Percentiles rank a stretch among this genome's conserved stretches.
phyloP scores from a whole-genome alignment of 257 asterid genomes.

The Verbena officinalis region DNA sequence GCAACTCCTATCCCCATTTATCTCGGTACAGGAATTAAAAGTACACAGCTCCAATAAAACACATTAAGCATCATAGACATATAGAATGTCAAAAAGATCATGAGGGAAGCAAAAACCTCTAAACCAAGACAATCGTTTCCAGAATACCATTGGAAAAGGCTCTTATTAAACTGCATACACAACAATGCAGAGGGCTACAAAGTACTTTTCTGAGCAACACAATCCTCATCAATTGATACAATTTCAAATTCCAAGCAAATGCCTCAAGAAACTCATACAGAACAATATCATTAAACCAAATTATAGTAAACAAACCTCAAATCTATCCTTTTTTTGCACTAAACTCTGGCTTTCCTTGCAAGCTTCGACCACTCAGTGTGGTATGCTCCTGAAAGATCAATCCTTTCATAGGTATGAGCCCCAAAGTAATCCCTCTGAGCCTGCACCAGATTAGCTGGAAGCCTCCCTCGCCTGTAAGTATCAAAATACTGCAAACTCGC shows the following conservation, averaged over 20 bases:
- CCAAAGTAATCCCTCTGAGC: constrained; percentile 96
- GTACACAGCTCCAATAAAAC: not conserved
- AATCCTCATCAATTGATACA: constrained; percentile 45
- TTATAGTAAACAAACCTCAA: constrained; percentile 31
- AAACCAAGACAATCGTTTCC: constrained; percentile 3
- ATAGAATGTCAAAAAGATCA: not conserved
- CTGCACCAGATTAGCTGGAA: constrained; percentile 94
- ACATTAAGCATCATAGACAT: not conserved
- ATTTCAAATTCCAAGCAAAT: constrained; percentile 36
- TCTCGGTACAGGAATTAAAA: not conserved
- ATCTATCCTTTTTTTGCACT: constrained; percentile 25
- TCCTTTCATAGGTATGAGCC: constrained; percentile 92
- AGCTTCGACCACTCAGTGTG: constrained; percentile 98
- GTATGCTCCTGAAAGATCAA: constrained; percentile 63
- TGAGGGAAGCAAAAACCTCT: constrained; percentile 1
- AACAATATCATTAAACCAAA: constrained; percentile 36
- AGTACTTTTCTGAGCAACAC: constrained; percentile 35
- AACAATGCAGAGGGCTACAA: constrained; percentile 42
- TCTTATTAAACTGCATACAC: constrained; percentile 53
- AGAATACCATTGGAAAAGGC: constrained; percentile 33
- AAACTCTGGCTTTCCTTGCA: constrained; percentile 60
- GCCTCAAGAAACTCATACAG: constrained; percentile 31
- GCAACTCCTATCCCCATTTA: not conserved
- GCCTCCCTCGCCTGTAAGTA: constrained; percentile 79
- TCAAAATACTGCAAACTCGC: constrained; percentile 93